A percentile compares a stretch with the other conserved stretches of the same genome.
These are phyloP conservation scores for Paspalum notatum DNA, from an alignment of 176 grass and related monocot genomes.

Conservation along the genomic window DNA sequence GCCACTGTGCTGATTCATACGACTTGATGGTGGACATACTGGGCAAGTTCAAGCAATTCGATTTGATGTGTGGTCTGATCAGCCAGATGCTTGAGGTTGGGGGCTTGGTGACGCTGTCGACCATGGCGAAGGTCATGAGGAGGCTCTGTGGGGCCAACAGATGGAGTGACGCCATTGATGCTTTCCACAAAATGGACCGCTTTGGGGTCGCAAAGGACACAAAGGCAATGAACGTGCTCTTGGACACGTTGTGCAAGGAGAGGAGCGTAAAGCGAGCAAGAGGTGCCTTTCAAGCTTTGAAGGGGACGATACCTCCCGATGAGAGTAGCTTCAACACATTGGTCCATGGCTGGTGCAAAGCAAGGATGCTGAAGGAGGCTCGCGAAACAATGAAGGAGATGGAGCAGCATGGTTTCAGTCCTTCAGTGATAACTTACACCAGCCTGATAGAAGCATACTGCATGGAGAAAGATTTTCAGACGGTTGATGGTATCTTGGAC, in stretches of 20 bases:
- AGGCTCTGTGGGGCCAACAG: slow-evolving; percentile 65
- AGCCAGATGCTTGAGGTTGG: slow-evolving; percentile 58
- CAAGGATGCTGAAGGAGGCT: slow-evolving; percentile 65
- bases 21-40: slow-evolving; percentile 73
- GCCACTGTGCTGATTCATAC: slow-evolving; percentile 54
- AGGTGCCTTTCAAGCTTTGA: slow-evolving; percentile 64
- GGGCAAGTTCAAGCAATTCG: slow-evolving; percentile 77
- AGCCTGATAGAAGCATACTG: slow-evolving; percentile 84
- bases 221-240: slow-evolving; percentile 69
- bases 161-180: slow-evolving; percentile 67
- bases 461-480: slow-evolving; percentile 69
- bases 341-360: slow-evolving; percentile 86
- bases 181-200: slow-evolving; percentile 53
- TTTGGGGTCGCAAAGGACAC: slow-evolving; percentile 78
- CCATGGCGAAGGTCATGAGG: slow-evolving; percentile 85
- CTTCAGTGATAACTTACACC: slow-evolving; percentile 81
- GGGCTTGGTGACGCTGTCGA: slow-evolving; percentile 61
- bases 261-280: slow-evolving; percentile 76
- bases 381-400: slow-evolving; percentile 65
- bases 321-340: slow-evolving; percentile 76
- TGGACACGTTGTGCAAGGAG: slow-evolving; percentile 84
- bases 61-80: slow-evolving; percentile 77
- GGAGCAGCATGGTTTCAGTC: slow-evolving; percentile 62
- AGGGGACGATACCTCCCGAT: slow-evolving; percentile 49
- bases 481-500: slow-evolving; percentile 46